A percentile compares a stretch with the other conserved stretches of the same genome.
These are phyloP conservation scores for Ilyonectria mors-panacis DNA, from an alignment of 2,329 filamentous ascomycete species.

Conservation along the genomic window DNA sequence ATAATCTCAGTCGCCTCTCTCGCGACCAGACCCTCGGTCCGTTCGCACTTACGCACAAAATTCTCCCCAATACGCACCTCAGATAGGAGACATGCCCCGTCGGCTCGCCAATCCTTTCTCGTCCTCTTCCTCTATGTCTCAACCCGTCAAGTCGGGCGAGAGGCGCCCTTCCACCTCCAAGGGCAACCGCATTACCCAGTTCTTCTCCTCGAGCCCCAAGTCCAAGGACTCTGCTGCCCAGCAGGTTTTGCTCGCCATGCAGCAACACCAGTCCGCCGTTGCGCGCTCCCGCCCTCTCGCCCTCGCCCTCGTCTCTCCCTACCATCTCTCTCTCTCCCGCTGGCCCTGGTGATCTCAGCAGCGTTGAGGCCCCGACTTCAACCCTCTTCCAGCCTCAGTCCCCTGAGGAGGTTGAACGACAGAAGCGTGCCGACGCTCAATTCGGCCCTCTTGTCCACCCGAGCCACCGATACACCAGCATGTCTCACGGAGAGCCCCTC, in stretches of 20 bases:
- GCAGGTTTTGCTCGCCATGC: conserved; percentile 77
- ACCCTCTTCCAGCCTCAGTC: conserved; percentile 89
- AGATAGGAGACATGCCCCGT: conserved; percentile 68
- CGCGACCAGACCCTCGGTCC: neutral
- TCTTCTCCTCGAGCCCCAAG: conserved; percentile 87
- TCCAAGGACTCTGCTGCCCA: conserved; percentile 77
- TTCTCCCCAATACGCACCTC: conserved; percentile 26
- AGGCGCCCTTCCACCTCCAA: conserved; percentile 75
- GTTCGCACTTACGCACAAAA: conserved; percentile 8
- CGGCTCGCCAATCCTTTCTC: conserved; percentile 71
- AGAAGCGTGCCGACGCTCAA: conserved; percentile 87
- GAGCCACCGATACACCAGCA: conserved; percentile 90
- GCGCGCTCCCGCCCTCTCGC: conserved; percentile 74
- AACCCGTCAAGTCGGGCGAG: conserved; percentile 66
- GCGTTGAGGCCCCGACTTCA: conserved; percentile 81
- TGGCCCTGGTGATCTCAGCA: conserved; percentile 79
- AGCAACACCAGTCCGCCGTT: conserved; percentile 65
- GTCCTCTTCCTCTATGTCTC: conserved; percentile 64
- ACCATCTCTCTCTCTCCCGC: conserved; percentile 94
- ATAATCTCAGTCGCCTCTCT: neutral
- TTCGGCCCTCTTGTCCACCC: conserved; percentile 88
- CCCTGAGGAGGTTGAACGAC: conserved; percentile 82
- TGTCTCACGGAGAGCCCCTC: conserved; percentile 85
- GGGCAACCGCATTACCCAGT: conserved; percentile 82
- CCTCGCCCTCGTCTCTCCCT: conserved; percentile 83